Base-by-base conservation (phyloP, 2,329 filamentous ascomycete genomes). In the Ophiostoma ips region DNA sequence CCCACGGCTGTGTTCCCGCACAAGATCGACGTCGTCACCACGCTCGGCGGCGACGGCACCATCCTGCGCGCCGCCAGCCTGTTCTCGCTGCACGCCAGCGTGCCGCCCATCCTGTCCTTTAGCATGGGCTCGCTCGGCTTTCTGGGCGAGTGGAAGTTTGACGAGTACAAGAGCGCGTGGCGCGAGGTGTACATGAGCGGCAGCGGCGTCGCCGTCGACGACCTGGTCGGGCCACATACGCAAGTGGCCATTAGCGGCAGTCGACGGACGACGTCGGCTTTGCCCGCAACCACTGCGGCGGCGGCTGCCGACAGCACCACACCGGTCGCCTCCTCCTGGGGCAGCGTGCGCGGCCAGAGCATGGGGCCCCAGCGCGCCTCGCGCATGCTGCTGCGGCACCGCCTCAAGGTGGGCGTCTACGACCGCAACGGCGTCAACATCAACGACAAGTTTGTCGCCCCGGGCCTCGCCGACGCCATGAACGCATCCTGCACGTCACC, bases 61-160 rank as follows among this genome's bases (percentile, higher is more conserved):
- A 90, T 95, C 49, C 67, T 95, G 44, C 84, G 86, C 53, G 88
- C 88, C 0, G 84, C 87, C 2, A 89, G 84, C 49, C 74, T 95
- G 5, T 96, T 94, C 67, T 87, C 87, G 52, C 83, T 86, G 35
- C 81, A 85, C 41, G 72, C 76, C 2, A 79, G 80, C 40, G 90
- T 98, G 0, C 92, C 92, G 0, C 92, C 92, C 0, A 84, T 98
- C 33, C 71, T 98, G 8, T 88, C 87, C 1, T 98, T 98, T 62
- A 94, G 88, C 62, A 95, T 98, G 87, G 92, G 92, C 6, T 94
- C 90, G 0, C 70, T 98, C 1, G 92, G 92, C 0, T 98, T 98
- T 58, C 69, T 98, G 8, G 89, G 90, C 15, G 90, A 96, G 66
- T 98, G 90, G 89, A 94, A 92, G 59, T 96, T 96, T 62, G 73